Base-by-base conservation (phyloP, 345 rosid genomes). In the Heritiera littoralis region DNA sequence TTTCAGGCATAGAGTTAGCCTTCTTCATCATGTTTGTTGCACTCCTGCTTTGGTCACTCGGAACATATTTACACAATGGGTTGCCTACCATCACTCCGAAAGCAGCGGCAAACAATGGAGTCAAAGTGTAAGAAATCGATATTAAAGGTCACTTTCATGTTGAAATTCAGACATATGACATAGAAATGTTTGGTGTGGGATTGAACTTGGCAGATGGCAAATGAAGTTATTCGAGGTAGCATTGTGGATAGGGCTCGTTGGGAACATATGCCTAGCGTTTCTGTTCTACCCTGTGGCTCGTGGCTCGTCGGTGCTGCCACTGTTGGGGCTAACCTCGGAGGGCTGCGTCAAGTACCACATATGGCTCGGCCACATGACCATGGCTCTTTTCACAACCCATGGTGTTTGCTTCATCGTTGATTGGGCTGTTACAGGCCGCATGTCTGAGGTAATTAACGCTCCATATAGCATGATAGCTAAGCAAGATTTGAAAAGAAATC, bases 311-410 rank as follows among this genome's bases (percentile, higher is more conserved):
- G 78, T 95, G 83, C 83, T 95, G 51, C 86, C 87, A 9, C 60
- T 88, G 20, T 78, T 95, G 8, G 98, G 97, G 8, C 74, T 95
- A 38, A 91, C 95, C 20, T 93, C 96, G 15, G 99, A 95, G 78
- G 84, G 86, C 1, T 87, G 97, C 93, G 92, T 95, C 77, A 95
- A 92, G 86, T 95, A 95, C 45, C 99, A 95, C 63, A 91, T 91
- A 48, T 95, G 99, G 98, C 82, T 95, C 1, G 98, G 99, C 1
- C 97, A 95, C 74, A 72, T 88, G 76, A 89, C 88, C 80, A 85
- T 95, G 92, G 12, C 76, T 28, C 60, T 91, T 82, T 88, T 92
- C 81, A 86, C 96, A 0, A 70, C 85, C 63, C 99, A 95, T 70
- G 98, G 99, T 13, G 30, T 93, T 51, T 46, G 78, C 77, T 93